Evolutionary conservation across 164 flowering plant species (phyloP).

Genomic region (Malania oleifera): DNA sequence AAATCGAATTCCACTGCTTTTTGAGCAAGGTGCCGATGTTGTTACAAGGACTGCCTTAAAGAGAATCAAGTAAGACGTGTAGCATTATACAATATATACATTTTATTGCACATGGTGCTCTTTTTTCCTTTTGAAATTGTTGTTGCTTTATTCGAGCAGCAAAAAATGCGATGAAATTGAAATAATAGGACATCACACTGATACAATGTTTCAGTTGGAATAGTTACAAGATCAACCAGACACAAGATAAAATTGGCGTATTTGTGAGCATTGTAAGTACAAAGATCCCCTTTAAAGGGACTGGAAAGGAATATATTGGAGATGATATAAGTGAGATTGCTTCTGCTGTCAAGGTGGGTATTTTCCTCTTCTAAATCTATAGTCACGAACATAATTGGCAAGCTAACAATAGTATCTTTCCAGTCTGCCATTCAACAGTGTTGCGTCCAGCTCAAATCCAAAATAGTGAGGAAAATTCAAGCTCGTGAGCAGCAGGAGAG

Average conservation of each 20-base stretch:
- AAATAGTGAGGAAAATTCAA: constrained; percentile 85
- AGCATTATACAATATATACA: neutral
- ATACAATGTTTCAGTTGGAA: constrained; percentile 60
- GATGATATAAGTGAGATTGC: constrained; percentile 96
- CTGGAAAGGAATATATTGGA: constrained; percentile 98
- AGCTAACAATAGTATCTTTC: constrained; percentile 19
- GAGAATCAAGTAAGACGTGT: constrained; percentile 73
- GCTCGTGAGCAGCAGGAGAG: constrained; percentile 98
- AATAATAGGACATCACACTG: constrained; percentile 7
- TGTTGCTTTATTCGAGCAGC: neutral
- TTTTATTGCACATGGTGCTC: neutral
- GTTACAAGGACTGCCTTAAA: constrained; percentile 91
- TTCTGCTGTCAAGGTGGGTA: constrained; percentile 82
- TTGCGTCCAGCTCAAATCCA: constrained; percentile 81
- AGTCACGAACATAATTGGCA: neutral
- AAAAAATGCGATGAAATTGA: neutral
- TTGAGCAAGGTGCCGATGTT: constrained; percentile 99
- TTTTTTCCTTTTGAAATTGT: neutral
- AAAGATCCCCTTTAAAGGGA: constrained; percentile 97
- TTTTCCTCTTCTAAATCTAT: constrained; percentile 3
- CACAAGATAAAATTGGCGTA: constrained; percentile 93
- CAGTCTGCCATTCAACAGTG: constrained; percentile 90
- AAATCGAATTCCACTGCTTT: constrained; percentile 96
- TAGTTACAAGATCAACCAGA: constrained; percentile 91
- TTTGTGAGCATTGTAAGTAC: constrained; percentile 98